Percentiles rank a stretch among this genome's conserved stretches.
These are phyloP conservation scores for Hansenula lynferdii DNA, from an alignment of 1,139 yeast genomes.

Conservation along the genomic window DNA sequence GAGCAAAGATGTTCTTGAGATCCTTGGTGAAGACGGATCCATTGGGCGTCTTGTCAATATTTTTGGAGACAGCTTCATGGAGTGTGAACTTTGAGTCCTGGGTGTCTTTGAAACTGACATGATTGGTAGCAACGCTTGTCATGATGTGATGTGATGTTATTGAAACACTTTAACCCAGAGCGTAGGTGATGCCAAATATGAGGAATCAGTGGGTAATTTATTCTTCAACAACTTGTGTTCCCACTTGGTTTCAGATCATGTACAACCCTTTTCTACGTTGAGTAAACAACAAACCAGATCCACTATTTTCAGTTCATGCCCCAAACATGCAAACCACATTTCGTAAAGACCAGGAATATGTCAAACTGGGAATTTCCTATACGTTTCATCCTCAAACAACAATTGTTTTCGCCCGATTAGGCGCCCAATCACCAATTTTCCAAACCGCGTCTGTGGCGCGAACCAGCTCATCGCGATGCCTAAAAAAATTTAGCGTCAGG, in stretches of 20 bases:
- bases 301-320: too few species aligned
- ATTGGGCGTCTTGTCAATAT: conserved; percentile 42
- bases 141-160: neutral
- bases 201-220: too few species aligned
- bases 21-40: conserved; percentile 54
- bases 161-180: too few species aligned
- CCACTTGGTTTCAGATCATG: too few species aligned
- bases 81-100: conserved; percentile 21
- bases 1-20: conserved; percentile 51
- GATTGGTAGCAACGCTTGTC: neutral
- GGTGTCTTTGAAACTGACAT: neutral
- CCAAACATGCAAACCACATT: too few species aligned
- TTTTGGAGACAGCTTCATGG: conserved; percentile 39
- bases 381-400: conserved; percentile 1
- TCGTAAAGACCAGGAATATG: too few species aligned
- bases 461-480: neutral
- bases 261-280: too few species aligned
- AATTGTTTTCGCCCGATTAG: conserved; percentile 16
- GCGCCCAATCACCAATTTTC: conserved; percentile 8
- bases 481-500: too few species aligned
- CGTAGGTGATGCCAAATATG: neutral
- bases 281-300: too few species aligned
- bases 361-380: neutral
- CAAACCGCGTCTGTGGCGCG: neutral
- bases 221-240: too few species aligned